Evolutionary conservation across 805 yeast species (phyloP).

Genomic region (Debaryomyces maramus): DNA sequence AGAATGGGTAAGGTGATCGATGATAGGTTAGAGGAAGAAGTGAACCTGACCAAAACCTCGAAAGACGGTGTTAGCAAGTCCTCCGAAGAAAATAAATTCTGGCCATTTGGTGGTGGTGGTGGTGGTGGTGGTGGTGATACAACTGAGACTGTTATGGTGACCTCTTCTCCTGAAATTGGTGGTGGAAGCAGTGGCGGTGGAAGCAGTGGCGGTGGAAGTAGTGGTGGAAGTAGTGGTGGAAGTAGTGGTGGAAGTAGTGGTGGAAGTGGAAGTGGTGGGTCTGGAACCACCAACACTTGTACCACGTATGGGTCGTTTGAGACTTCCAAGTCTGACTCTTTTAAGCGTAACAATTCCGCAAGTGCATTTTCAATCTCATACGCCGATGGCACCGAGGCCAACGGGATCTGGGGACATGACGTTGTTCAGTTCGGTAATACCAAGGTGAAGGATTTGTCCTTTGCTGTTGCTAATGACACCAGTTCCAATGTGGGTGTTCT

Average conservation of each 20-base stretch:
- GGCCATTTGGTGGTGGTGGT: not conserved
- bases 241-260: constrained; percentile 6
- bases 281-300: constrained; percentile 35
- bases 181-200: not conserved
- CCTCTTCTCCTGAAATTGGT: not conserved
- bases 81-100: not conserved
- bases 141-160: not conserved
- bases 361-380: constrained; percentile 43
- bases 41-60: not conserved
- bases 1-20: not conserved
- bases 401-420: constrained; percentile 65
- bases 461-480: constrained; percentile 72
- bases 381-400: constrained; percentile 50
- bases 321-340: constrained; percentile 38
- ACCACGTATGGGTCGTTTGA: constrained; percentile 50
- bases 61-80: not conserved
- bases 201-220: not conserved
- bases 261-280: not conserved
- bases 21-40: not conserved
- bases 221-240: constrained; percentile 7
- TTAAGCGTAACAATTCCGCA: constrained; percentile 41
- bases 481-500: constrained; percentile 69
- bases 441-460: constrained; percentile 50
- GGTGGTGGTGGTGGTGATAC: not conserved
- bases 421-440: constrained; percentile 51